Percentiles rank a stretch among this genome's conserved stretches.
Evolutionary conservation across 2,329 filamentous ascomycete species (phyloP).

Genomic region (Diplodia corticola): DNA sequence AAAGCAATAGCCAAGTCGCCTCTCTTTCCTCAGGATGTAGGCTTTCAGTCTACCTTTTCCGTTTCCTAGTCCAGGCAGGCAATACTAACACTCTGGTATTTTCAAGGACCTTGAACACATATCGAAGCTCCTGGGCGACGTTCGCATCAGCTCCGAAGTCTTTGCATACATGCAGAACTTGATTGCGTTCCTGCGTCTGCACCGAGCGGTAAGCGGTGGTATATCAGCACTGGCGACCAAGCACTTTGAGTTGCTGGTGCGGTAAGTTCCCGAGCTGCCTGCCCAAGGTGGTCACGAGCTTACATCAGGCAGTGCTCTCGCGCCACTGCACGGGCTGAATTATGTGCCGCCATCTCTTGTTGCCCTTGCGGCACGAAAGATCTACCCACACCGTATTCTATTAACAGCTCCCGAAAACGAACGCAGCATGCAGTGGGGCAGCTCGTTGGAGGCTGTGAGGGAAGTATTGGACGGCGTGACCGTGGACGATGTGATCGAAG

Average conservation of each 20-base stretch:
- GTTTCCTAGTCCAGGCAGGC: not conserved
- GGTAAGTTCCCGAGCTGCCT: conserved; percentile 42
- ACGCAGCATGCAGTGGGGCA: conserved; percentile 91
- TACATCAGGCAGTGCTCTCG: conserved; percentile 60
- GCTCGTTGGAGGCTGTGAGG: conserved; percentile 68
- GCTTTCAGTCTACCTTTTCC: conserved; percentile 21
- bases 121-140: conserved; percentile 57
- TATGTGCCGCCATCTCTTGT: conserved; percentile 85
- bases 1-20: conserved; percentile 29
- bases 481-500: conserved; percentile 58
- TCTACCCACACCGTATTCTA: conserved; percentile 81
- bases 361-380: conserved; percentile 76
- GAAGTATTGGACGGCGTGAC: conserved; percentile 62
- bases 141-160: conserved; percentile 73
- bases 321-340: conserved; percentile 75
- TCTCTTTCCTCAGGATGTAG: conserved; percentile 49
- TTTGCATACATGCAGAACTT: conserved; percentile 85
- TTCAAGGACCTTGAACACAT: conserved; percentile 58
- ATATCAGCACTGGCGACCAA: conserved; percentile 76
- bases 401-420: conserved; percentile 71
- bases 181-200: conserved; percentile 80
- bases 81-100: not conserved
- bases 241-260: conserved; percentile 69
- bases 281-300: conserved; percentile 26
- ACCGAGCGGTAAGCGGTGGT: conserved; percentile 78